A percentile compares a stretch with the other conserved stretches of the same genome.
Conservation (phyloP, 2,329 filamentous ascomycete genomes). For the Apiospora arundinis region DNA sequence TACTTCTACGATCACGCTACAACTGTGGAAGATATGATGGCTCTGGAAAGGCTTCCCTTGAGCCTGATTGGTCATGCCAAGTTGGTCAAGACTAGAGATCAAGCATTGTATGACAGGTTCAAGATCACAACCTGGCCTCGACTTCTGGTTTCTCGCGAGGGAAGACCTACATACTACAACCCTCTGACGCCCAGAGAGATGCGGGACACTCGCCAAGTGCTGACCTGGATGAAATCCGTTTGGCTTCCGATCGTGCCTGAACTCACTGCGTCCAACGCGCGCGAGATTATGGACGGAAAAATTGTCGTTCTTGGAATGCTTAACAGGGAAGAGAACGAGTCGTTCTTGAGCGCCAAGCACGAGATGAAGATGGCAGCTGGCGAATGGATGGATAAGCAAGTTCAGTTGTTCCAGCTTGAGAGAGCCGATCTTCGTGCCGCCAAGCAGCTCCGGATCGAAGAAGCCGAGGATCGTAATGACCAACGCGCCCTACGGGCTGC, state of each 20-base stretch:
- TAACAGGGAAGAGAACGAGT: conserved; percentile 77
- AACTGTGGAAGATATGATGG: conserved; percentile 87
- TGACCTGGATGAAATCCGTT: conserved; percentile 93
- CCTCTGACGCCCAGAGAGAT: conserved; percentile 89
- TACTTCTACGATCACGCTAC: conserved; percentile 99
- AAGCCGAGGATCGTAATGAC: conserved; percentile 92
- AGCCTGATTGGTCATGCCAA: conserved; percentile 91
- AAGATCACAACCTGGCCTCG: conserved; percentile 98
- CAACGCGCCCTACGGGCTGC: conserved; percentile 84
- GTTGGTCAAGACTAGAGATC: conserved; percentile 88
- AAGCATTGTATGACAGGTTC: conserved; percentile 77
- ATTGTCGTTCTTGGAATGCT: conserved; percentile 93
- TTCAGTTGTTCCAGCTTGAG: conserved; percentile 89
- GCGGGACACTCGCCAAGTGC: conserved; percentile 81
- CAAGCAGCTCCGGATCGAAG: conserved; percentile 94
- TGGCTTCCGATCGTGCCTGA: conserved; percentile 97
- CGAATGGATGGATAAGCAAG: conserved; percentile 98
- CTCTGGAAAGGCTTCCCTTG: conserved; percentile 84
- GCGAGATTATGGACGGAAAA: conserved; percentile 93
- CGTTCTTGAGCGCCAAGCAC: conserved; percentile 78
- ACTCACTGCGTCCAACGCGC: conserved; percentile 86
- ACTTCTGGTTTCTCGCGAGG: conserved; percentile 86
- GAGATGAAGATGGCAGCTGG: conserved; percentile 96
- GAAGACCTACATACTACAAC: conserved; percentile 87
- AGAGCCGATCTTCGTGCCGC: conserved; percentile 91